Conservation (phyloP, 352 stramenopile species). For the Phytophthora uliginosa region DNA sequence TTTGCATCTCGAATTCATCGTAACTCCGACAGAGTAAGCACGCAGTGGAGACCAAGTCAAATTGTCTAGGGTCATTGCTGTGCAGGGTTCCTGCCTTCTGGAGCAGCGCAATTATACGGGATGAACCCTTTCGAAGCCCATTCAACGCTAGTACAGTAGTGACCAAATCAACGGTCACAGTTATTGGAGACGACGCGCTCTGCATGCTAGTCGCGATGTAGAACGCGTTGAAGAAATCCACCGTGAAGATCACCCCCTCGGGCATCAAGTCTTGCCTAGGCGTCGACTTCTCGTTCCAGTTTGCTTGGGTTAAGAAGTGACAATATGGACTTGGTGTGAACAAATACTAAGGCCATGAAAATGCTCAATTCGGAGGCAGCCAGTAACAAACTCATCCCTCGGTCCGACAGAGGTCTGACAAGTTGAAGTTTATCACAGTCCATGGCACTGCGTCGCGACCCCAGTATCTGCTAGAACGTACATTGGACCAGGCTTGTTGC, state of each 20-base stretch:
- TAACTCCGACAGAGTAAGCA: neutral
- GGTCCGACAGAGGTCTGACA: too few species aligned
- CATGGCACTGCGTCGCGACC: too few species aligned
- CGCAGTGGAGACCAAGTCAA: neutral
- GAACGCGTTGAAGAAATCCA: conserved; percentile 32
- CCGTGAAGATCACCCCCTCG: conserved; percentile 29
- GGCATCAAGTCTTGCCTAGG: conserved; percentile 32
- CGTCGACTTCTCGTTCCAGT: conserved; percentile 27
- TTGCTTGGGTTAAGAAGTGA: conserved; percentile 8
- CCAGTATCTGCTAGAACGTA: too few species aligned
- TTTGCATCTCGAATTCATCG: neutral
- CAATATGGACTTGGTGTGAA: too few species aligned
- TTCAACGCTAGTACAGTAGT: conserved; percentile 1
- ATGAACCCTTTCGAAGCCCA: neutral
- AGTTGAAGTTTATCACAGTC: too few species aligned
- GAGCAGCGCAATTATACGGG: neutral
- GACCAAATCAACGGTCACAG: neutral
- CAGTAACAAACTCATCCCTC: neutral
- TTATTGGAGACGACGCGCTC: conserved; percentile 9
- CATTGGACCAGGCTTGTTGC: too few species aligned
- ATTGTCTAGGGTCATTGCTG: neutral
- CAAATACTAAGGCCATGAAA: too few species aligned
- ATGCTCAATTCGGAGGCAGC: neutral
- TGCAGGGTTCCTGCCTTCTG: neutral
- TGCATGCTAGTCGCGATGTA: conserved; percentile 36